These are phyloP conservation scores for Chaetomium tenue DNA, from an alignment of 495 filamentous ascomycete species.

Conservation along the genomic window DNA sequence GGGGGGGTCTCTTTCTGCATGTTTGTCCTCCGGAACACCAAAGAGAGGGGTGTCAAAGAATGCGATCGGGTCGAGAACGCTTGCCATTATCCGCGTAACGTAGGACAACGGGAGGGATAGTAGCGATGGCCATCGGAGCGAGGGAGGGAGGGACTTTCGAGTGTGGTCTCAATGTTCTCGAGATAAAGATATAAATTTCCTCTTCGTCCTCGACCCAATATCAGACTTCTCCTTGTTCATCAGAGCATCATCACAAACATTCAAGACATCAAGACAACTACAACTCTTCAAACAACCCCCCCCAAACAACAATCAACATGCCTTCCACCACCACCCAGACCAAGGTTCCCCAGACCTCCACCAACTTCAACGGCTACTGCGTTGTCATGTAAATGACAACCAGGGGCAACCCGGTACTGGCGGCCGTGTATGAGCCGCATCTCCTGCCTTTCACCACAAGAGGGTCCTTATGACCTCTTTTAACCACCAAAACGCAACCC, in stretches of 20 bases:
- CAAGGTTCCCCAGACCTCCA: slow-evolving; percentile 36
- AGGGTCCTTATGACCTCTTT: slow-evolving; percentile 7
- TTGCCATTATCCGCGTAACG: slow-evolving; percentile 6
- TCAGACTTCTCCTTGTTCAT: slow-evolving; percentile 23
- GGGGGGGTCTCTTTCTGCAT: not conserved
- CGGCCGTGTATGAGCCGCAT: slow-evolving; percentile 1
- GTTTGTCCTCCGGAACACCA: slow-evolving; percentile 6
- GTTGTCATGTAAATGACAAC: slow-evolving; percentile 42
- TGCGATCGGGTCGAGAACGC: not conserved
- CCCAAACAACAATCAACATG: slow-evolving; percentile 36
- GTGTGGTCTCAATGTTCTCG: not conserved
- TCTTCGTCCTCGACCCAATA: slow-evolving; percentile 10
- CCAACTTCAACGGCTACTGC: slow-evolving; percentile 38
- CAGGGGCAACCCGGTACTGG: slow-evolving; percentile 3
- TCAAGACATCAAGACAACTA: slow-evolving; percentile 9
- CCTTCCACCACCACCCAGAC: slow-evolving; percentile 36
- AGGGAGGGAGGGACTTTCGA: no score
- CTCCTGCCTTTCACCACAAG: slow-evolving; percentile 4
- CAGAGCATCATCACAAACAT: slow-evolving; percentile 20
- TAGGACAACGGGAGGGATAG: not conserved
- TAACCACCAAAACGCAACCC: not conserved
- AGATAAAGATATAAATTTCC: slow-evolving; percentile 29
- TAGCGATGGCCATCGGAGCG: not conserved
- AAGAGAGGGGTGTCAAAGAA: slow-evolving; percentile 19
- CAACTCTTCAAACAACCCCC: slow-evolving; percentile 18